Percentiles rank a stretch among this genome's conserved stretches.
These are phyloP conservation scores for Termitomyces sp. DNA, from an alignment of 1,284 basidiomycete species.

Conservation along the genomic window DNA sequence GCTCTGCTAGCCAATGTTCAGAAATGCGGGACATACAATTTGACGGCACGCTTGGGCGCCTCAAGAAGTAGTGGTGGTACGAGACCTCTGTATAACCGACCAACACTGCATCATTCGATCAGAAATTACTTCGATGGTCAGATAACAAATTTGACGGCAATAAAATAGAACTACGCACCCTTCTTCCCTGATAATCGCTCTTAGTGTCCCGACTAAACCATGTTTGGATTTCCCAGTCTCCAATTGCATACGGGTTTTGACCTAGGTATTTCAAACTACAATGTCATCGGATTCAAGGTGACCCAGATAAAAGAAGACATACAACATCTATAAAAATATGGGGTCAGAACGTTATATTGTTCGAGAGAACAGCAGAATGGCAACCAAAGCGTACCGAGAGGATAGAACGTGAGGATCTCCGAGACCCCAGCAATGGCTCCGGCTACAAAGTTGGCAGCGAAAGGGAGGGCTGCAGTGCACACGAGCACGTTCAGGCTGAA, in stretches of 20 bases:
- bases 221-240: constrained; percentile 74
- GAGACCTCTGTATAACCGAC: constrained; percentile 90
- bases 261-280: constrained; percentile 35
- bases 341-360: constrained; percentile 2
- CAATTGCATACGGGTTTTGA: constrained; percentile 98
- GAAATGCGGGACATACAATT: constrained; percentile 65
- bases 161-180: constrained; percentile 49
- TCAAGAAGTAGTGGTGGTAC: constrained; percentile 93
- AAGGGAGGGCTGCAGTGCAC: constrained; percentile 63
- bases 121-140: constrained; percentile 17
- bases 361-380: not conserved
- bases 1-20: not conserved
- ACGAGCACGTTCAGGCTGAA: constrained; percentile 2
- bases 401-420: constrained; percentile 91
- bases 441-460: constrained; percentile 83
- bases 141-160: constrained; percentile 10
- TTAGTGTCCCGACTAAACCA: constrained; percentile 81
- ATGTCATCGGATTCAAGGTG: constrained; percentile 1
- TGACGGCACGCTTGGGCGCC: constrained; percentile 97
- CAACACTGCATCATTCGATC: constrained; percentile 44
- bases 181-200: constrained; percentile 75
- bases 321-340: constrained; percentile 47
- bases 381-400: constrained; percentile 62
- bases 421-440: constrained; percentile 87
- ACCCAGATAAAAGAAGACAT: constrained; percentile 23